Evolutionary conservation across 257 asterid species (phyloP), one percentile per base, ranked within the genome.

Genomic region (Forsythia viridissima): DNA sequence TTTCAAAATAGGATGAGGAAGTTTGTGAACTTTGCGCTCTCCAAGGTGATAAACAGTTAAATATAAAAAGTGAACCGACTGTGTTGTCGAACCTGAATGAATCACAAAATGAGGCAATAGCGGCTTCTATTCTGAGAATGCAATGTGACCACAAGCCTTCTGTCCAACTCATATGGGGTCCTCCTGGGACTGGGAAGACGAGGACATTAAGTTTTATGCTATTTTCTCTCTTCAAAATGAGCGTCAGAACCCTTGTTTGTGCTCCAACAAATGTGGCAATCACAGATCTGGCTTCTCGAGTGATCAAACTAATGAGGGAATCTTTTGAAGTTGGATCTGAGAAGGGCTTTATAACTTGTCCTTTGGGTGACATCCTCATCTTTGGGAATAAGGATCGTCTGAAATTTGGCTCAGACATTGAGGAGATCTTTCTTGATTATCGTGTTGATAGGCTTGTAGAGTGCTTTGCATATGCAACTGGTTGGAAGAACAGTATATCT

Each of bases 351-450:
- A 9, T 41, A 5, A 24, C 81, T 65, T 79, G 78, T 70, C 74
- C 85, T 69, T 61, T 86, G 55, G 92, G 88, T 30, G 90, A 82
- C 39, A 13, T 86, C 70, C 85, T 88, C 77, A 79, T 88, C 38
- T 79, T 88, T 73, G 92, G 92, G 63, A 86, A 81, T 61, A 82
- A 82, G 80, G 83, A 86, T 20, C 57, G 80, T 36, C 73, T 86
- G 34, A 79, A 88, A 66, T 67, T 86, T 55, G 81, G 85, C 11
- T 66, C 84, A 7, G 76, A 84, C 46, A 80, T 79, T 70, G 71
- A 84, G 76, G 90, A 84, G 9, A 84, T 88, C 8, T 79, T 79
- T 66, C 68, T 86, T 41, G 90, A 88, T 40, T 57, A 82, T 72
- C 92, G 92, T 52, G 80, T 84, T 24, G 77, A 82, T 1, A 83